Base-by-base conservation (phyloP, 2,329 filamentous ascomycete genomes). In the Emericellopsis atlantica region DNA sequence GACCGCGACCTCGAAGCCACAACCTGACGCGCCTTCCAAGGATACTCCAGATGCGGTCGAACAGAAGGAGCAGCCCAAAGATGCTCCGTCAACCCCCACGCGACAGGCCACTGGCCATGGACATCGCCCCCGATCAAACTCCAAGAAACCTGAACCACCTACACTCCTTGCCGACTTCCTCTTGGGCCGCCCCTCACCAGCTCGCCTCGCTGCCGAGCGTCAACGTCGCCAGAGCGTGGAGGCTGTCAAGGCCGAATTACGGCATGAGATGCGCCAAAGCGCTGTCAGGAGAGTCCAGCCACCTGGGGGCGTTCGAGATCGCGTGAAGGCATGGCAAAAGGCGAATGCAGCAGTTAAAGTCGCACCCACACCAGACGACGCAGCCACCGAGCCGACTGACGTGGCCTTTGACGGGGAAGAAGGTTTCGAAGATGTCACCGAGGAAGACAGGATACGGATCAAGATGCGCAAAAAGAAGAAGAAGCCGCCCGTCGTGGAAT, bases 291-390 rank as follows among this genome's bases (percentile, higher is more conserved):
- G 65, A 59, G 67, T 76, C 49, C 79, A 66, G 60, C 74, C 65
- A 53, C 83, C 76, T 0, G 72, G 74, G 4, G 75, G 75, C n/a
- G 83, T 93, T 37, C 76, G 76, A 46, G 82, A 85, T 49, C 79
- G 88, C 52, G 84, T 95, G 40, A 81, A 80, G 50, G 74, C 81
- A 60, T 95, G 88, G 88, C 87, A 95, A 59, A 81, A 81, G 54
- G 69, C 80, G 49, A 86, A 83, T 52, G 83, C 81, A 29, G 81
- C 79, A 22, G 72, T 81, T 60, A 62, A 54, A 4, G 61, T 60
- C 2, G 70, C 65, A 2, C 65, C 72, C 42, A 35, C 40, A n/a
- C 69, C 70, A 1, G 63, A 74, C 26, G 69, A 70, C 21, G 60
- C 67, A 6, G 66, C 71, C 6, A 74, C 67, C 24, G 74, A 76